These are phyloP conservation scores for Recurvomyces mirabilis DNA, from an alignment of 495 filamentous ascomycete species.

Conservation along the genomic window DNA sequence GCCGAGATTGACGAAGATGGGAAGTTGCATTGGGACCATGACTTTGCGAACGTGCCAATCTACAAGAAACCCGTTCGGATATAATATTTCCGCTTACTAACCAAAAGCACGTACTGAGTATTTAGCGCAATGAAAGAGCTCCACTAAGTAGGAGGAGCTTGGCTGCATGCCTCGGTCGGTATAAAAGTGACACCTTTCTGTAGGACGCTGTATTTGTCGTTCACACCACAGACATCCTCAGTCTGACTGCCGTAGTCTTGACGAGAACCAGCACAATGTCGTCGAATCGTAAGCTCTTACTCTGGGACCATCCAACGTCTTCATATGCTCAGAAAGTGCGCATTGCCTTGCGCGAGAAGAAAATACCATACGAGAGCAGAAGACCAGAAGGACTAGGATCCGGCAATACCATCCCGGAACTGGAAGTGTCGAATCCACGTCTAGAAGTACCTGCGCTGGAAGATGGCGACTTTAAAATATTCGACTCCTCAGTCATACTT, in stretches of 20 bases:
- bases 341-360: slow-evolving; percentile 16
- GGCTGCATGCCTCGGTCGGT: too few relatives aligned
- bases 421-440: slow-evolving; percentile 7
- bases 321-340: slow-evolving; percentile 18
- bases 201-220: too few relatives aligned
- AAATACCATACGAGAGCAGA: slow-evolving; percentile 7
- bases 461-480: slow-evolving; percentile 18
- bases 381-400: slow-evolving; percentile 11
- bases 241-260: too few relatives aligned
- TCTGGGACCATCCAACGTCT: slow-evolving; percentile 11
- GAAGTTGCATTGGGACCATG: slow-evolving; percentile 64
- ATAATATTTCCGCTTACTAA: not conserved
- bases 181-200: too few relatives aligned
- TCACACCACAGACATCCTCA: too few relatives aligned
- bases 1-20: slow-evolving; percentile 72
- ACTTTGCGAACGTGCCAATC: slow-evolving; percentile 57
- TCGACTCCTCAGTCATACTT: slow-evolving; percentile 16
- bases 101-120: too few relatives aligned
- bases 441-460: slow-evolving; percentile 15
- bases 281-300: slow-evolving; percentile 7
- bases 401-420: not conserved
- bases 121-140: too few relatives aligned
- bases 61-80: slow-evolving; percentile 44
- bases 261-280: too few relatives aligned
- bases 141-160: too few relatives aligned